Evolutionary conservation across 116 monocot genomes (phyloP).

Genomic region (Thalassia testudinum): DNA sequence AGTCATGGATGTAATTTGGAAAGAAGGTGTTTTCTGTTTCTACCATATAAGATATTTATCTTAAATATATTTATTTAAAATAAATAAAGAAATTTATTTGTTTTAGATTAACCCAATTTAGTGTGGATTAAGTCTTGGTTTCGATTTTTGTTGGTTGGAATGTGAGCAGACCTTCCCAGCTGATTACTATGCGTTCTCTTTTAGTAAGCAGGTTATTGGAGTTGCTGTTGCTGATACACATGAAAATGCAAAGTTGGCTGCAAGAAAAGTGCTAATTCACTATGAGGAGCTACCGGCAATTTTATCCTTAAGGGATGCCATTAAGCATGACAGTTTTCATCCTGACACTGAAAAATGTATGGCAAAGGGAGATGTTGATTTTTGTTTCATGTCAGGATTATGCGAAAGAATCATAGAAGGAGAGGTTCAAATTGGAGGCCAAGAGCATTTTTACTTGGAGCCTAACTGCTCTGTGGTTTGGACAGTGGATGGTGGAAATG

Average conservation of each 20-base stretch:
- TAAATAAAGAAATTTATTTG: too few species aligned
- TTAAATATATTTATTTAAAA: too few species aligned
- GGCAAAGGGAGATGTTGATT: conserved; percentile 61
- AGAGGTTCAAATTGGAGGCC: conserved; percentile 88
- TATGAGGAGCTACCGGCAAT: conserved; percentile 74
- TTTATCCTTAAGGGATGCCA: conserved; percentile 75
- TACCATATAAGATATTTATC: background rate
- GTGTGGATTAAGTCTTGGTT: too few species aligned
- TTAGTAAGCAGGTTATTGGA: conserved; percentile 58
- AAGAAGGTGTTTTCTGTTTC: background rate
- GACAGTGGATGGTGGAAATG: conserved; percentile 92
- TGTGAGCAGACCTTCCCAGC: too few species aligned
- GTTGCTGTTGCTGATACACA: conserved; percentile 94
- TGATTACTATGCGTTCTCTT: too few species aligned
- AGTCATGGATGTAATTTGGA: too few species aligned
- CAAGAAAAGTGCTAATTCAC: conserved; percentile 50
- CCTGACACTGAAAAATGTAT: conserved; percentile 50
- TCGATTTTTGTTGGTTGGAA: too few species aligned
- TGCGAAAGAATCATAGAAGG: conserved; percentile 87
- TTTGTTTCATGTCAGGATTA: conserved; percentile 42
- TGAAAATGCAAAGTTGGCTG: conserved; percentile 83
- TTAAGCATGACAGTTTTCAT: conserved; percentile 46
- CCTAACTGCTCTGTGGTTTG: conserved; percentile 74
- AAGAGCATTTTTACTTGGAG: conserved; percentile 98
- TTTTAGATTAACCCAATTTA: too few species aligned